Base-by-base conservation (phyloP, 768 basidiomycete species). In the Boletus insuetus region DNA sequence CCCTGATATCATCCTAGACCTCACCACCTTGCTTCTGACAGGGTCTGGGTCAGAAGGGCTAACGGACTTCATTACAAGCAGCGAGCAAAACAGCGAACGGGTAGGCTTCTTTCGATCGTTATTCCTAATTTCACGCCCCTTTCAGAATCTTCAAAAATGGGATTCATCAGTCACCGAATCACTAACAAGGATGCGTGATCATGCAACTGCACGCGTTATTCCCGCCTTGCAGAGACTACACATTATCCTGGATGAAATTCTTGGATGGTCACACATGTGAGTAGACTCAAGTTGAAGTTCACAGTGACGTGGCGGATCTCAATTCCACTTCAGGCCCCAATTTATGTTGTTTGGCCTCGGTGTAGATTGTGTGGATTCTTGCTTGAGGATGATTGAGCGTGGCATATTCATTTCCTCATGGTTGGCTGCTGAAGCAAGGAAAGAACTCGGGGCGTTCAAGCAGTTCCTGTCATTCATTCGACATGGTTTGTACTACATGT, bases 81-180 rank as follows among this genome's bases (percentile, higher is more conserved):
- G 82, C 19, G 89, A 91, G 62, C 84, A 86, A 64, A 87, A 88
- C 79, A 89, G 85, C 55, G 91, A 94, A 72, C 77, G 91, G 67
- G 91, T 91, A 73, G 61, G 74, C 67, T 38, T 53, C 42, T 41
- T 40, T 40, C 46, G 49, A 58, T 58, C 53, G 42, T 53, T 48
- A 12, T 29, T n/a, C 46, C 45, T 43, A 55, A 56, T 34, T 63
- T 71, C 53, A 72, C 54, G 40, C 42, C 58, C 37, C 34, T 65
- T 56, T 47, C 59, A 93, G 91, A 83, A 84, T 45, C 77, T 93
- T 53, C 84, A 86, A 66, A 91, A 90, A 68, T 94, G 91, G 91
- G 90, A 93, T 66, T 75, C 82, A 2, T 83, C 83, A 5, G 80
- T 91, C 60, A 76, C 77, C 11, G 88, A 91, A 56, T 82, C 88